Conservation (phyloP, 345 rosid species). For the Eucalyptus globulus region DNA sequence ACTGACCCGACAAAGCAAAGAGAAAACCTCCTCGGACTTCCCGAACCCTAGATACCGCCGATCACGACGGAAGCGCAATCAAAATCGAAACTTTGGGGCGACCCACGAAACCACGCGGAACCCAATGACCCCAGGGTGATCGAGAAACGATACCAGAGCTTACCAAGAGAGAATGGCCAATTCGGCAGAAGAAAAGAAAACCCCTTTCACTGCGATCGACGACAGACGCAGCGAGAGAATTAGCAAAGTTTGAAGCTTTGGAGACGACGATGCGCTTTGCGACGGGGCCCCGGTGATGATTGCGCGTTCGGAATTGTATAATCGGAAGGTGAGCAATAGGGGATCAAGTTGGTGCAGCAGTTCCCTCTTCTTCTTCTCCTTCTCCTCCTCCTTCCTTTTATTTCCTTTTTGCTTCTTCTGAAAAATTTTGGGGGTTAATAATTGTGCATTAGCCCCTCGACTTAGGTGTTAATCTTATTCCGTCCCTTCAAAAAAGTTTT, state of each 20-base stretch:
- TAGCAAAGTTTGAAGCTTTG: background rate
- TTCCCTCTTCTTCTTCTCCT: background rate
- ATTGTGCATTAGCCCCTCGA: background rate
- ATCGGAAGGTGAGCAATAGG: background rate
- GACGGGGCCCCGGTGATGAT: background rate
- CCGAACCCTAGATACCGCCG: background rate
- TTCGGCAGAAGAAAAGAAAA: background rate
- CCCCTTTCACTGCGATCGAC: background rate
- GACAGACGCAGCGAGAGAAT: background rate
- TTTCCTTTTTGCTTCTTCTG: background rate
- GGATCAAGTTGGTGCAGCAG: background rate
- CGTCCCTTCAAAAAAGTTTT: background rate
- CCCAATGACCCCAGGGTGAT: background rate
- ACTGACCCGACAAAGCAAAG: background rate
- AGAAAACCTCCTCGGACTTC: background rate
- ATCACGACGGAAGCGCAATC: background rate
- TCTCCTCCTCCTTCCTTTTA: background rate
- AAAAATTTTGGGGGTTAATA: background rate
- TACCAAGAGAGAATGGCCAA: background rate
- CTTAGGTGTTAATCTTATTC: background rate
- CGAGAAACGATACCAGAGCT: background rate
- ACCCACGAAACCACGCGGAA: background rate
- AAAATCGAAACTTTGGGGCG: background rate
- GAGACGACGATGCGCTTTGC: background rate
- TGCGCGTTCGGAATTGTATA: background rate